Percentiles rank a stretch among this genome's conserved stretches.
Conservation (phyloP, 2,329 filamentous ascomycete genomes). For the Fusarium dlaminii region DNA sequence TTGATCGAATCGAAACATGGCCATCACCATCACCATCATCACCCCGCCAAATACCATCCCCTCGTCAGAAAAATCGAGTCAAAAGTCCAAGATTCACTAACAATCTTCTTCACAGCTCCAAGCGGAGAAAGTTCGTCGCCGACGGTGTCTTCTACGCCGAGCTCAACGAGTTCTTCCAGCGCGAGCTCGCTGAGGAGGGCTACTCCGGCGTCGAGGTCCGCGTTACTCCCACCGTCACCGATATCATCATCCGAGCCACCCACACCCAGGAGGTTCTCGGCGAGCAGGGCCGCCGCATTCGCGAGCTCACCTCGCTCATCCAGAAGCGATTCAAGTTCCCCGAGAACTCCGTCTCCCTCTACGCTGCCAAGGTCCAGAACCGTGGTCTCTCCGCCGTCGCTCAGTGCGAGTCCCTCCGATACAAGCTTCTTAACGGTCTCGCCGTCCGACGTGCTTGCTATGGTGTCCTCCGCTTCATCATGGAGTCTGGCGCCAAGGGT, state of each 20-base stretch:
- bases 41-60: slow-evolving; percentile 21
- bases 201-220: slow-evolving; percentile 99
- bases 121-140: slow-evolving; percentile 93
- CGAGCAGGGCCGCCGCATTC: slow-evolving; percentile 99
- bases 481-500: slow-evolving; percentile 99
- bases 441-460: slow-evolving; percentile 99
- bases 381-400: slow-evolving; percentile 99
- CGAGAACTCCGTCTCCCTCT: slow-evolving; percentile 99
- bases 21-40: neutral
- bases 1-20: neutral
- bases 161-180: slow-evolving; percentile 99
- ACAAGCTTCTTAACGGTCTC: slow-evolving; percentile 99
- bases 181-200: slow-evolving; percentile 99
- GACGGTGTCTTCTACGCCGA: slow-evolving; percentile 99
- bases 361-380: slow-evolving; percentile 99
- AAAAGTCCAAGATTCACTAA: slow-evolving; percentile 30
- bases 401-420: slow-evolving; percentile 99
- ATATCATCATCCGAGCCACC: slow-evolving; percentile 99
- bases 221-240: slow-evolving; percentile 99
- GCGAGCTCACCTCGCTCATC: slow-evolving; percentile 99
- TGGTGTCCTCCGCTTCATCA: slow-evolving; percentile 99
- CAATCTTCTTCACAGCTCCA: slow-evolving; percentile 68
- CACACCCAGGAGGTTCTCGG: slow-evolving; percentile 99
- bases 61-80: neutral
- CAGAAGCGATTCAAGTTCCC: slow-evolving; percentile 99